Evolutionary conservation across 1,284 basidiomycete genomes (phyloP).

Genomic region (Inonotus obliquus): DNA sequence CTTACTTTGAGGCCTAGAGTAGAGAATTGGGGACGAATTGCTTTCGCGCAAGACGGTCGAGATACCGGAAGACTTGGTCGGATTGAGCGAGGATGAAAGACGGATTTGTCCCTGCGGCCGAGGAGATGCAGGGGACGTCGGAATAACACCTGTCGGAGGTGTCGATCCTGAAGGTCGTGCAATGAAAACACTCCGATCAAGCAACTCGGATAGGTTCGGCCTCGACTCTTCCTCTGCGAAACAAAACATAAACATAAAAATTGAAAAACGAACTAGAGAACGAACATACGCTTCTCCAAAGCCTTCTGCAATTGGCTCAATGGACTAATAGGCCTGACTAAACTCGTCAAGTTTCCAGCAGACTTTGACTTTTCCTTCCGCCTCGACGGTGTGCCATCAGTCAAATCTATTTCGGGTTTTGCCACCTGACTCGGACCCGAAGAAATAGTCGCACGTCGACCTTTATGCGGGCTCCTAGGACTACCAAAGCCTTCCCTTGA

Average conservation of each 20-base stretch:
- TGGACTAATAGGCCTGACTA: constrained; percentile 63
- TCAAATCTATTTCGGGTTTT: constrained; percentile 30
- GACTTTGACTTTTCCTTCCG: constrained; percentile 62
- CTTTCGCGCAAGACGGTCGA: constrained; percentile 30
- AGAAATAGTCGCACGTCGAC: constrained; percentile 62
- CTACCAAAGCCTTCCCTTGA: constrained; percentile 20
- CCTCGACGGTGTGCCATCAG: constrained; percentile 50
- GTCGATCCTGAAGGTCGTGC: constrained; percentile 36
- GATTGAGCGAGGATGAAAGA: constrained; percentile 4
- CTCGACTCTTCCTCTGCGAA: constrained; percentile 32
- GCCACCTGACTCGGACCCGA: constrained; percentile 46
- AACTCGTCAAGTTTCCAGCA: constrained; percentile 40
- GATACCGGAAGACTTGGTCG: background rate
- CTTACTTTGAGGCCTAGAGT: constrained; percentile 50
- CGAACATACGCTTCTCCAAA: constrained; percentile 46
- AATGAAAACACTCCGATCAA: constrained; percentile 65
- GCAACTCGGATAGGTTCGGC: constrained; percentile 52
- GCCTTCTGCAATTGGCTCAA: constrained; percentile 58
- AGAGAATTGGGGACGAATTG: constrained; percentile 28
- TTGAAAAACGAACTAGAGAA: background rate
- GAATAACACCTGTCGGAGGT: constrained; percentile 27
- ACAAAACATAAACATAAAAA: constrained; percentile 1
- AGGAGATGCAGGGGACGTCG: constrained; percentile 23
- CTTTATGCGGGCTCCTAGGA: constrained; percentile 46
- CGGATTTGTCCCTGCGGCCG: background rate